phyloP scores from a whole-genome alignment of 371 early-diverging fungal species.

The Mucor piriformis region DNA sequence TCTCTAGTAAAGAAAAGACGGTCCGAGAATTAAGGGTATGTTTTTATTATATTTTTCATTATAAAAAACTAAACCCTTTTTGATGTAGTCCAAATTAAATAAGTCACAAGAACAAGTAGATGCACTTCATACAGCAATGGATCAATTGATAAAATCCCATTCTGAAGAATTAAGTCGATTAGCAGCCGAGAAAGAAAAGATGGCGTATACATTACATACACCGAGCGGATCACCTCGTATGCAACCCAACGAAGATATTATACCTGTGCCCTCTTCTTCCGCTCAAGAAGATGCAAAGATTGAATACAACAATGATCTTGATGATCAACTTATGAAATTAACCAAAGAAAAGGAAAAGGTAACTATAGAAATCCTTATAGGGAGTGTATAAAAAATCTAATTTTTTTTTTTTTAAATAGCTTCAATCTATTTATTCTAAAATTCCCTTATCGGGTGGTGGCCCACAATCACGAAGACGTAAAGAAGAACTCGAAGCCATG shows the following conservation, averaged over 20 bases:
- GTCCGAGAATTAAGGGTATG: conserved; percentile 5
- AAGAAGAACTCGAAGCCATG: conserved; percentile 56
- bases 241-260: conserved; percentile 1
- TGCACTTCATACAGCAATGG: conserved; percentile 12
- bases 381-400: no score
- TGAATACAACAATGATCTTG: conserved; percentile 20
- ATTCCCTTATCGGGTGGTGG: conserved; percentile 58
- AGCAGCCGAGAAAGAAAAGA: not conserved
- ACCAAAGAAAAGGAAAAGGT: conserved; percentile 37
- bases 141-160: conserved; percentile 22
- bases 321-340: conserved; percentile 27
- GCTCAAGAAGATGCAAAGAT: no score
- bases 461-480: conserved; percentile 49
- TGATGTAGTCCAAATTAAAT: conserved; percentile 8
- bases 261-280: not conserved
- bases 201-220: conserved; percentile 6
- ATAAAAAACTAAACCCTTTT: no score
- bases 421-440: conserved; percentile 55
- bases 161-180: conserved; percentile 4
- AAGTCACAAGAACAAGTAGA: conserved; percentile 18
- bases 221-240: conserved; percentile 29
- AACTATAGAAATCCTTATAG: no score
- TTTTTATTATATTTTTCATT: no score
- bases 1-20: conserved; percentile 4
- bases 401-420: conserved; percentile 18